phyloP scores from a whole-genome alignment of 495 filamentous ascomycete species.

The Niebla homalea region DNA sequence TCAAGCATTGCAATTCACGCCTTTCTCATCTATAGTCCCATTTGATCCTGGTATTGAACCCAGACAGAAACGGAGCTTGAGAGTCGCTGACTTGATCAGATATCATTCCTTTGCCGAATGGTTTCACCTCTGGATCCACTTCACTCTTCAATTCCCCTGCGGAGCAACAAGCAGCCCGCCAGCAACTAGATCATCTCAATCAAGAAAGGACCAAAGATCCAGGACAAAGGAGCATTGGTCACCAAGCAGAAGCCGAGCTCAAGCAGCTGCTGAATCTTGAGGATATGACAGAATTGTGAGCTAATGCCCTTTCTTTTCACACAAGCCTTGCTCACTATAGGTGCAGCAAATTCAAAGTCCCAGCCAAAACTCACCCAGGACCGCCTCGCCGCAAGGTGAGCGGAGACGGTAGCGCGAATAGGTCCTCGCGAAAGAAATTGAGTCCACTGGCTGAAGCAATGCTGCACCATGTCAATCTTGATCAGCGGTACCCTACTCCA shows the following conservation, averaged over 20 bases:
- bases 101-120: conserved; percentile 56
- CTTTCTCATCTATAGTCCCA: conserved; percentile 76
- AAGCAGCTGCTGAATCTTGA: conserved; percentile 55
- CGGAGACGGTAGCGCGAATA: conserved; percentile 5
- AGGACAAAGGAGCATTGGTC: conserved; percentile 13
- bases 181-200: conserved; percentile 37
- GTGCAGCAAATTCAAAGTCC: conserved; percentile 56
- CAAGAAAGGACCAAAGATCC: conserved; percentile 24
- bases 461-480: conserved; percentile 21
- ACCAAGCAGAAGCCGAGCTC: conserved; percentile 46
- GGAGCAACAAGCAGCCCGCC: conserved; percentile 28
- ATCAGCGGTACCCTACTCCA: conserved; percentile 28
- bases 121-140: conserved; percentile 37
- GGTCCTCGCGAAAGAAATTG: conserved; percentile 23
- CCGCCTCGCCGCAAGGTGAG: conserved; percentile 9
- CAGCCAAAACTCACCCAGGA: conserved; percentile 18
- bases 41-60: conserved; percentile 61
- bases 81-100: conserved; percentile 28
- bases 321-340: conserved; percentile 13
- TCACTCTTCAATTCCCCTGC: conserved; percentile 22
- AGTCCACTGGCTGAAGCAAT: conserved; percentile 47
- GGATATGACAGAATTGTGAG: conserved; percentile 62
- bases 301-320: conserved; percentile 6
- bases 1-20: conserved; percentile 83
- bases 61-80: conserved; percentile 12